Evolutionary conservation across 2,329 filamentous ascomycete genomes (phyloP), one percentile per base, ranked within the genome.

Genomic region (Aulographum hederae): DNA sequence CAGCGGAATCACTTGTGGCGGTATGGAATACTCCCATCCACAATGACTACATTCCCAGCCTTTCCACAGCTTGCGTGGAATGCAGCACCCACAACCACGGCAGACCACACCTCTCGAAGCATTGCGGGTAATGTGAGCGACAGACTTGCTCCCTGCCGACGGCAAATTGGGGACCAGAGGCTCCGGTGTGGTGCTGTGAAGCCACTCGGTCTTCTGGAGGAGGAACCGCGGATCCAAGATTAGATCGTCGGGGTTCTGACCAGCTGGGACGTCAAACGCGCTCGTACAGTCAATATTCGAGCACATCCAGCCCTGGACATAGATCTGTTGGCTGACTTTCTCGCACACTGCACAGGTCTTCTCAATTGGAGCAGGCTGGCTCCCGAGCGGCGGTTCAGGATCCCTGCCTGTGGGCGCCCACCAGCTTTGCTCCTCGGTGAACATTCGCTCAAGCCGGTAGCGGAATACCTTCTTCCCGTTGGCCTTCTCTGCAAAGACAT

Each of bases 101-200:
- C 78, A 85, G 2, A 77, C 67, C 29, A 81, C 66, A 0, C 77
- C 78, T 31, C 58, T 57, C 43, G 69, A 74, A 34, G 65, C 69
- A 6, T 56, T 47, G 3, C 55, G 51, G 8, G 67, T 61, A n/a
- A n/a, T n/a, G n/a, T n/a, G n/a, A n/a, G n/a, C n/a, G n/a, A n/a
- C n/a, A n/a, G n/a, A n/a, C n/a, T n/a, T n/a, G n/a, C n/a, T n/a
- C n/a, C n/a, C n/a, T n/a, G n/a, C n/a, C n/a, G n/a, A n/a, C n/a
- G n/a, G n/a, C 0, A 65, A 20, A 21, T 14, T 18, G 1, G 53
- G 54, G 5, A 60, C 42, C 3, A 65, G 44, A 4, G 45, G 49
- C 32, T 53, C 57, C 6, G 48, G 54, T 19, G 39, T 46, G 12
- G 46, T 41, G 11, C 56, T 46, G 14, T 55, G 52, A 0, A 41